A percentile compares a stretch with the other conserved stretches of the same genome.
These are phyloP conservation scores for Tolypocladium ophioglossoides DNA, from an alignment of 2,329 filamentous ascomycete genomes.

Conservation along the genomic window DNA sequence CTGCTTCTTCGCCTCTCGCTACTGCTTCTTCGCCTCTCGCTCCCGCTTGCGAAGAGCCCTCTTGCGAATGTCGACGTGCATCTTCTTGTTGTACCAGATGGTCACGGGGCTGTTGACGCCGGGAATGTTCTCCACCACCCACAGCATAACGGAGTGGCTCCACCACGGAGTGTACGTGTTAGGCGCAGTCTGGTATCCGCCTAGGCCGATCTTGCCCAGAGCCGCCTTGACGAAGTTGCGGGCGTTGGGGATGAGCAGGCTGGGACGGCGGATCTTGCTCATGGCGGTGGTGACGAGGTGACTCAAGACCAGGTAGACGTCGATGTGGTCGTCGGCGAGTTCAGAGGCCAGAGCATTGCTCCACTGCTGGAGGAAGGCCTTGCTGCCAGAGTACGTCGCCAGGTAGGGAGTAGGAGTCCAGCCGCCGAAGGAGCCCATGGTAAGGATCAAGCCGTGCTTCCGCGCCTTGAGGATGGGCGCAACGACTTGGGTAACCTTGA, in stretches of 20 bases:
- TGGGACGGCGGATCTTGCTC: conserved; percentile 85
- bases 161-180: conserved; percentile 89
- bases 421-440: conserved; percentile 95
- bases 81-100: conserved; percentile 44
- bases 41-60: conserved; percentile 77
- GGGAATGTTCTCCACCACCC: conserved; percentile 55
- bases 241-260: conserved; percentile 67
- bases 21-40: conserved; percentile 67
- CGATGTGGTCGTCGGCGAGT: conserved; percentile 67
- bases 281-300: conserved; percentile 94
- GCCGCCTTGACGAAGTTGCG: conserved; percentile 71
- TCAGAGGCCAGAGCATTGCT: conserved; percentile 77
- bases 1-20: conserved; percentile 67
- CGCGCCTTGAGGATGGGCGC: conserved; percentile 76
- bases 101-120: conserved; percentile 37
- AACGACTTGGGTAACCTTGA: conserved; percentile 78
- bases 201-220: conserved; percentile 71
- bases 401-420: conserved; percentile 85
- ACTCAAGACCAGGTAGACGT: conserved; percentile 83
- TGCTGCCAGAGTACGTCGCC: conserved; percentile 94
- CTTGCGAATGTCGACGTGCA: conserved; percentile 76
- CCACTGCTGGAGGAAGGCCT: conserved; percentile 97
- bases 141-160: conserved; percentile 83
- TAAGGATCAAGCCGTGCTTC: conserved; percentile 80
- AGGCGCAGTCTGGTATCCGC: conserved; percentile 66